Evolutionary conservation across 306 rosid genomes (phyloP).

Genomic region (Fragaria iinumae): DNA sequence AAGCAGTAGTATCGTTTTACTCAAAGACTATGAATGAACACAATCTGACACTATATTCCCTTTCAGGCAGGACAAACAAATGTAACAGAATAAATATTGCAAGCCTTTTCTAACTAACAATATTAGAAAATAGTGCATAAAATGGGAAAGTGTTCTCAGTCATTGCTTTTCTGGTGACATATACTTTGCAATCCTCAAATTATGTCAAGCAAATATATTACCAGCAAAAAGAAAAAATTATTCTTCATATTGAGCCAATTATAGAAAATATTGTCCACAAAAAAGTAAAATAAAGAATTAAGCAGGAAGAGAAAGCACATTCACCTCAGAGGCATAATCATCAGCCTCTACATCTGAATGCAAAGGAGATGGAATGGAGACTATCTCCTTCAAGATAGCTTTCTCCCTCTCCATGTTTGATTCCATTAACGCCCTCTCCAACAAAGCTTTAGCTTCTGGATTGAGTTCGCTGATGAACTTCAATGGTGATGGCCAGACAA

Average conservation of each 20-base stretch:
- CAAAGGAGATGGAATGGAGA: constrained; percentile 39
- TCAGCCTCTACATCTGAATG: constrained; percentile 49
- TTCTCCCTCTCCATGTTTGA: constrained; percentile 87
- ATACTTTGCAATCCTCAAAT: neutral
- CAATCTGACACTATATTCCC: neutral
- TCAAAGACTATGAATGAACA: neutral
- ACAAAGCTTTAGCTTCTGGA: constrained; percentile 72
- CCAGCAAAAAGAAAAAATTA: neutral
- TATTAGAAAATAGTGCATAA: neutral
- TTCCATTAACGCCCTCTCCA: constrained; percentile 78
- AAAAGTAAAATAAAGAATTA: neutral
- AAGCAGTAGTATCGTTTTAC: neutral
- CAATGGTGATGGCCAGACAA: constrained; percentile 91
- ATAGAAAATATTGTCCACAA: neutral
- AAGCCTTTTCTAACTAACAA: neutral
- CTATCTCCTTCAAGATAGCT: constrained; percentile 48
- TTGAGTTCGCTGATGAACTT: constrained; percentile 84
- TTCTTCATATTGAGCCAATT: neutral
- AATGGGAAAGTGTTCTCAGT: neutral
- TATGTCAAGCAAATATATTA: neutral
- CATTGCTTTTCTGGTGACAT: neutral
- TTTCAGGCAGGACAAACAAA: neutral
- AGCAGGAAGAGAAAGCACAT: constrained; percentile 16
- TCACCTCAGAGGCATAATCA: constrained; percentile 68
- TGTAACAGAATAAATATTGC: neutral